phyloP scores from a whole-genome alignment of 148 eudicot species.

The Cornus suecica region DNA sequence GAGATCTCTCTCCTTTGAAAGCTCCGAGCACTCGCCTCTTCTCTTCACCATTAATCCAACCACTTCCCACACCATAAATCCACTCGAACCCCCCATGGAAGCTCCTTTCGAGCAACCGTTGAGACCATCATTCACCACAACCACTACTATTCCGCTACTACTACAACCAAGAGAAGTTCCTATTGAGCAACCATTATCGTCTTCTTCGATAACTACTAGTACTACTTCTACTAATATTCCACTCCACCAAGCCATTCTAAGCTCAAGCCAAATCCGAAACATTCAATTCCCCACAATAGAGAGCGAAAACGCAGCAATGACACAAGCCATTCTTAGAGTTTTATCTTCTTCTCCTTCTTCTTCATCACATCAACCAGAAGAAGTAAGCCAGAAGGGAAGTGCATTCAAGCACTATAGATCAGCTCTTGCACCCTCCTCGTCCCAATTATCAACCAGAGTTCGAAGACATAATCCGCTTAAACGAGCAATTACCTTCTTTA shows the following conservation, averaged over 20 bases:
- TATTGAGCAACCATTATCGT: no score
- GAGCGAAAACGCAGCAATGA: constrained; percentile 55
- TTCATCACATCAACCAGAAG: constrained; percentile 12
- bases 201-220: no score
- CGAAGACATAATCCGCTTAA: constrained; percentile 43
- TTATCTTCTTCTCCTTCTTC: constrained; percentile 36
- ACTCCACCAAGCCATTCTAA: constrained; percentile 27
- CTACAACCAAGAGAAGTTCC: no score
- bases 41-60: constrained; percentile 29
- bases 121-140: constrained; percentile 10
- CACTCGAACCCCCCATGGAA: constrained; percentile 19
- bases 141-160: background rate
- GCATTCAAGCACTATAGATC: constrained; percentile 49
- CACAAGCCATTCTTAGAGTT: constrained; percentile 55
- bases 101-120: constrained; percentile 7
- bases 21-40: constrained; percentile 45
- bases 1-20: constrained; percentile 39
- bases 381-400: constrained; percentile 18
- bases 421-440: constrained; percentile 8
- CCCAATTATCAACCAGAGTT: constrained; percentile 10
- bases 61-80: constrained; percentile 3
- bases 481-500: constrained; percentile 37
- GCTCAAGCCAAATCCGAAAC: constrained; percentile 21
- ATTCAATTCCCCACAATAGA: constrained; percentile 41
- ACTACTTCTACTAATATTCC: no score